phyloP scores from a whole-genome alignment of 2,329 filamentous ascomycete genomes.

The Colletotrichum viniferum region DNA sequence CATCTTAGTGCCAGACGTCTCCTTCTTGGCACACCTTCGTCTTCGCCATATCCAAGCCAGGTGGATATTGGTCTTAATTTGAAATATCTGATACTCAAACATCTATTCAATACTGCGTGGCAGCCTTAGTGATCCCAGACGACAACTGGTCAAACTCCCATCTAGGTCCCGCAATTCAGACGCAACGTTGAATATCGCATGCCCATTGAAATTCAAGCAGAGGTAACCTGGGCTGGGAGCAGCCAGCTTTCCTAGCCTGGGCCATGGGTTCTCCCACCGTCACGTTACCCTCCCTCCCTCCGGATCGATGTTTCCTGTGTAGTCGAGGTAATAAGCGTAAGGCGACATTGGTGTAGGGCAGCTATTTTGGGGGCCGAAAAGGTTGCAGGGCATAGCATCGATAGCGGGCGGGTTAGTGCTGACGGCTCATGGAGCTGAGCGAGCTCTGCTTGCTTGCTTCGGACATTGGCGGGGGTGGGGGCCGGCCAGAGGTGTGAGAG shows the following conservation, averaged over 20 bases:
- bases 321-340: background rate
- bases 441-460: background rate
- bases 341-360: background rate
- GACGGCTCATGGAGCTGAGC: background rate
- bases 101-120: background rate
- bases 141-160: background rate
- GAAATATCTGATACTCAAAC: background rate
- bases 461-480: background rate
- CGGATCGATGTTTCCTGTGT: background rate
- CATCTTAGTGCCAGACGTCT: background rate
- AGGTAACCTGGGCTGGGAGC: background rate
- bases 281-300: background rate
- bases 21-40: background rate
- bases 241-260: background rate
- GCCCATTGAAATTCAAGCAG: background rate
- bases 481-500: background rate
- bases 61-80: background rate
- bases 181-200: background rate
- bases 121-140: background rate
- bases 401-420: background rate
- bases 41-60: background rate
- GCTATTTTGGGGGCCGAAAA: background rate
- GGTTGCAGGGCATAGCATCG: background rate
- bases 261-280: background rate
- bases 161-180: background rate